These are phyloP conservation scores for Lyophyllum shimeji DNA, from an alignment of 768 basidiomycete genomes.

Conservation along the genomic window DNA sequence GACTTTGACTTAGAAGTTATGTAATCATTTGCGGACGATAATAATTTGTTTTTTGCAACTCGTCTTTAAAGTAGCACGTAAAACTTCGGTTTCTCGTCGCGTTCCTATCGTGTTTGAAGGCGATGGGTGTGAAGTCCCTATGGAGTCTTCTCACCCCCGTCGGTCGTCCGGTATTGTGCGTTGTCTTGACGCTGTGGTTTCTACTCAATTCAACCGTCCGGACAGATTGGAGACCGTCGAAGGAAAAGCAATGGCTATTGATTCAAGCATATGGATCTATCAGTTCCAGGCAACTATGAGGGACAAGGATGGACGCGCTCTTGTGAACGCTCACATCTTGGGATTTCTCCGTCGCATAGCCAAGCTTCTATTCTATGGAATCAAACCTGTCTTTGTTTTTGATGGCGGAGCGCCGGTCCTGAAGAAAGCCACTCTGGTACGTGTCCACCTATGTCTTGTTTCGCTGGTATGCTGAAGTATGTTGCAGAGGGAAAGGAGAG, in stretches of 20 bases:
- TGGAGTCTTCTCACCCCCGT: conserved; percentile 94
- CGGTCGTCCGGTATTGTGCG: conserved; percentile 87
- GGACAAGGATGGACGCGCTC: conserved; percentile 88
- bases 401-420: conserved; percentile 94
- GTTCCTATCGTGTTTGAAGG: conserved; percentile 12
- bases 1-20: conserved; percentile 7
- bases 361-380: conserved; percentile 95
- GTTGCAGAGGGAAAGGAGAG: conserved; percentile 77
- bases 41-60: not conserved
- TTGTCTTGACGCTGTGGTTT: not conserved
- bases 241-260: conserved; percentile 94
- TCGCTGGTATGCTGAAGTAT: not conserved
- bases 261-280: conserved; percentile 99
- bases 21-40: conserved; percentile 7
- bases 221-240: conserved; percentile 89
- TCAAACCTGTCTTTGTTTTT: conserved; percentile 98
- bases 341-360: conserved; percentile 89
- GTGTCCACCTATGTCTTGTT: conserved; percentile 21
- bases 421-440: conserved; percentile 86
- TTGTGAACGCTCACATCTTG: conserved; percentile 92
- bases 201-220: not conserved
- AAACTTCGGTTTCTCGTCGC: no score
- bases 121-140: conserved; percentile 95
- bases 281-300: conserved; percentile 99
- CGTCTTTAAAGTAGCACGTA: no score